Conservation (phyloP, 305 asterid species). For the Salvia sclarea region DNA sequence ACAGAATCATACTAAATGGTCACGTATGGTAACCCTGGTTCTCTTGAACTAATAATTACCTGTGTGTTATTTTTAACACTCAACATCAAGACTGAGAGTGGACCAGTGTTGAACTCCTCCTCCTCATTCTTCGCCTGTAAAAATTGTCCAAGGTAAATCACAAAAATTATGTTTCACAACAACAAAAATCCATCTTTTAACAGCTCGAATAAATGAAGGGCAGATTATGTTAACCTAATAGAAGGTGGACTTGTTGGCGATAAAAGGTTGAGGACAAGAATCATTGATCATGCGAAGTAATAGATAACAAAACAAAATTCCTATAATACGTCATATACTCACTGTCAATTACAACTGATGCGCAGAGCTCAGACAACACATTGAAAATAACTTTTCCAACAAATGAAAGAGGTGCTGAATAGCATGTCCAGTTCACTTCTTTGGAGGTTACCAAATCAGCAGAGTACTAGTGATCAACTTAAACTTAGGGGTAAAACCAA, state of each 20-base stretch:
- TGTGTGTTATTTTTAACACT: slow-evolving; percentile 95
- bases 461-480: not conserved
- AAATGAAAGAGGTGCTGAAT: not conserved
- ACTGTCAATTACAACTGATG: not conserved
- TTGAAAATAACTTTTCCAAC: not conserved
- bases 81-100: slow-evolving; percentile 60
- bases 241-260: not conserved
- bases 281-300: not conserved
- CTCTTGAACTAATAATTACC: slow-evolving; percentile 37
- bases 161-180: not conserved
- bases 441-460: too few species aligned
- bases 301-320: not conserved
- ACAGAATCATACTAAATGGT: not conserved
- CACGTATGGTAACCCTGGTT: not conserved
- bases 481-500: not conserved
- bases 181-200: not conserved
- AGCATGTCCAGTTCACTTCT: not conserved
- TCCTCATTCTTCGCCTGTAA: slow-evolving; percentile 77
- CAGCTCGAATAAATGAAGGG: not conserved
- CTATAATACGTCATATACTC: not conserved
- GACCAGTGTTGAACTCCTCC: slow-evolving; percentile 93
- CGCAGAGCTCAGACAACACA: not conserved
- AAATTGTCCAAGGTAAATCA: slow-evolving; percentile 3
- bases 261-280: not conserved
- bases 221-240: not conserved